Conservation (phyloP, 768 basidiomycete species). For the Tulasnella sp. region DNA sequence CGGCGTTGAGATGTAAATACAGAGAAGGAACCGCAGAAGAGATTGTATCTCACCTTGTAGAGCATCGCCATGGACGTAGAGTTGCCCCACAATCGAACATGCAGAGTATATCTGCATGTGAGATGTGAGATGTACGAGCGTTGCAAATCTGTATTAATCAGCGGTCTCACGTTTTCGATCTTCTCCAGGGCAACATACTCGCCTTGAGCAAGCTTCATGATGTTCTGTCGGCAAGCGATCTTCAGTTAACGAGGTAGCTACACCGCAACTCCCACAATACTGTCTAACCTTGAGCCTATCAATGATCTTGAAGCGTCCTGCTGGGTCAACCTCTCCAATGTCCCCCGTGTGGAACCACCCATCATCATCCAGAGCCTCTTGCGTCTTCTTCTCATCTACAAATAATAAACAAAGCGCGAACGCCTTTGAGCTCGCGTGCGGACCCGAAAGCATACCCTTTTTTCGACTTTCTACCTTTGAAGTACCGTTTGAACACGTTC, state of each 20-base stretch:
- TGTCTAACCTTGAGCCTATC: slow-evolving; percentile 74
- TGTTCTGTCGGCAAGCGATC: too few species aligned
- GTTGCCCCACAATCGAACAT: slow-evolving; percentile 57
- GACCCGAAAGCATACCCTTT: too few species aligned
- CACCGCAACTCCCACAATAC: too few species aligned
- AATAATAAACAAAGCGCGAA: not conserved
- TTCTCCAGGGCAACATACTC: slow-evolving; percentile 98
- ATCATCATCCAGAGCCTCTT: slow-evolving; percentile 65
- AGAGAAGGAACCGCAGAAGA: not conserved
- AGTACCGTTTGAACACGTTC: slow-evolving; percentile 54
- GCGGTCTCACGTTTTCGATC: slow-evolving; percentile 66
- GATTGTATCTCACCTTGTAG: slow-evolving; percentile 38
- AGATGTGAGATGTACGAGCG: too few species aligned
- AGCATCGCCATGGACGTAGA: slow-evolving; percentile 84
- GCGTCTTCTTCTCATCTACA: slow-evolving; percentile 73
- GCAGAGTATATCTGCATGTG: too few species aligned
- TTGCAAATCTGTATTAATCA: too few species aligned
- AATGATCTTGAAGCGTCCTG: slow-evolving; percentile 78
- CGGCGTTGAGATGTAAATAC: too few species aligned
- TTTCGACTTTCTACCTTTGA: slow-evolving; percentile 54
- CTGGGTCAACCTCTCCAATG: slow-evolving; percentile 67
- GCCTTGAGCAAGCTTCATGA: slow-evolving; percentile 96
- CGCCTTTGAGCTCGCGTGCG: too few species aligned
- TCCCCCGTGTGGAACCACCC: slow-evolving; percentile 93
- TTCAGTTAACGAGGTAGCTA: too few species aligned